These are phyloP conservation scores for Salix koriyanagi DNA, from an alignment of 345 rosid species.

Conservation along the genomic window DNA sequence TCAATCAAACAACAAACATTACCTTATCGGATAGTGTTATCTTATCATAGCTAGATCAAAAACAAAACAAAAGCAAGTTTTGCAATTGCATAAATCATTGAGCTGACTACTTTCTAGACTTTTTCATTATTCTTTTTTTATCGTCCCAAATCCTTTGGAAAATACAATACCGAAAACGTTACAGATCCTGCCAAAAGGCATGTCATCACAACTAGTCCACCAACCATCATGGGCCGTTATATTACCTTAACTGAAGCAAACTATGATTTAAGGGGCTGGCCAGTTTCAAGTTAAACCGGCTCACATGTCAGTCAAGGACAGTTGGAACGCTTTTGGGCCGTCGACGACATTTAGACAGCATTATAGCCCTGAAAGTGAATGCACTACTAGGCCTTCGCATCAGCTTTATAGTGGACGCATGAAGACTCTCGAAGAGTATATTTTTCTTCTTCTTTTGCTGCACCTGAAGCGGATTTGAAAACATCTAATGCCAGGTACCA, in stretches of 20 bases:
- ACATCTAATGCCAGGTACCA: not conserved
- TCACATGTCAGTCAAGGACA: not conserved
- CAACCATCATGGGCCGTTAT: not conserved
- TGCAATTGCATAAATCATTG: conserved; percentile 19
- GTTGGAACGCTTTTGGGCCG: not conserved
- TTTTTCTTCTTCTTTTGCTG: too few species aligned
- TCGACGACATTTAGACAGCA: not conserved
- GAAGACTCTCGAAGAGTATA: not conserved
- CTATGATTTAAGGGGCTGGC: not conserved
- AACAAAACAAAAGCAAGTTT: not conserved
- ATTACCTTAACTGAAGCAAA: not conserved
- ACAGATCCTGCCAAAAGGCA: not conserved
- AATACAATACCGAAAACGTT: not conserved
- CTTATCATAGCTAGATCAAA: conserved; percentile 3
- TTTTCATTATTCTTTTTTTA: not conserved
- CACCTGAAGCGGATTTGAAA: not conserved
- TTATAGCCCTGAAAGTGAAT: not conserved
- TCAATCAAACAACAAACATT: conserved; percentile 27
- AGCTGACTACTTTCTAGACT: conserved; percentile 1
- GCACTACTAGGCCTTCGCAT: not conserved
- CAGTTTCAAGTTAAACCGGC: not conserved
- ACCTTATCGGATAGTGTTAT: conserved; percentile 29
- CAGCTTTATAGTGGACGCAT: not conserved
- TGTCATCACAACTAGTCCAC: not conserved
- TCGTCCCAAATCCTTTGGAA: not conserved